Evolutionary conservation across 768 basidiomycete genomes (phyloP).

Genomic region (Termitomyces sp.): DNA sequence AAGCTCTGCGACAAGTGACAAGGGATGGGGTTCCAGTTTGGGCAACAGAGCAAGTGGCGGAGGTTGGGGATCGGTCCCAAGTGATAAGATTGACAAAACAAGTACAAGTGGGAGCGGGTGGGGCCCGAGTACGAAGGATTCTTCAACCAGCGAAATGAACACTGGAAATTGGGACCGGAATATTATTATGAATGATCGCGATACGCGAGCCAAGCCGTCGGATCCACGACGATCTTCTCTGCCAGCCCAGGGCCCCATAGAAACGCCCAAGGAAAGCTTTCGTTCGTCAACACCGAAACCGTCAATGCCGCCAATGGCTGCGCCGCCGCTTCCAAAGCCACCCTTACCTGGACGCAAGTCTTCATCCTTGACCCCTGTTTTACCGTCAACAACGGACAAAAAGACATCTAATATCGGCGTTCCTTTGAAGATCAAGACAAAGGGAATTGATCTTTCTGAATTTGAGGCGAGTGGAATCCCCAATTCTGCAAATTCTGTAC

Average conservation of each 20-base stretch:
- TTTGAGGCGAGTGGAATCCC: background rate
- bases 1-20: background rate
- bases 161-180: background rate
- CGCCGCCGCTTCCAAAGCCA: background rate
- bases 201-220: background rate
- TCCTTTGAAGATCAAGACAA: constrained; percentile 8
- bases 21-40: background rate
- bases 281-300: background rate
- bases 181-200: constrained; percentile 1
- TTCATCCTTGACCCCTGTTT: background rate
- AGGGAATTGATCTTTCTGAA: constrained; percentile 6
- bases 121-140: background rate
- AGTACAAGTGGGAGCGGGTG: background rate
- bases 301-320: background rate
- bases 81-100: background rate
- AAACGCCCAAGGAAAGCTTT: background rate
- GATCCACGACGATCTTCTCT: background rate
- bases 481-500: constrained; percentile 10
- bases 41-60: background rate
- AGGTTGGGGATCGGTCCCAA: background rate
- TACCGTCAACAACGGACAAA: background rate
- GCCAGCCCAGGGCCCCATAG: background rate
- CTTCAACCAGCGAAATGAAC: background rate
- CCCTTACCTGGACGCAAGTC: background rate
- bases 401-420: background rate